A percentile compares a stretch with the other conserved stretches of the same genome.
These are phyloP conservation scores for Lasiodiplodia sp. DNA, from an alignment of 2,329 filamentous ascomycete genomes.

Conservation along the genomic window DNA sequence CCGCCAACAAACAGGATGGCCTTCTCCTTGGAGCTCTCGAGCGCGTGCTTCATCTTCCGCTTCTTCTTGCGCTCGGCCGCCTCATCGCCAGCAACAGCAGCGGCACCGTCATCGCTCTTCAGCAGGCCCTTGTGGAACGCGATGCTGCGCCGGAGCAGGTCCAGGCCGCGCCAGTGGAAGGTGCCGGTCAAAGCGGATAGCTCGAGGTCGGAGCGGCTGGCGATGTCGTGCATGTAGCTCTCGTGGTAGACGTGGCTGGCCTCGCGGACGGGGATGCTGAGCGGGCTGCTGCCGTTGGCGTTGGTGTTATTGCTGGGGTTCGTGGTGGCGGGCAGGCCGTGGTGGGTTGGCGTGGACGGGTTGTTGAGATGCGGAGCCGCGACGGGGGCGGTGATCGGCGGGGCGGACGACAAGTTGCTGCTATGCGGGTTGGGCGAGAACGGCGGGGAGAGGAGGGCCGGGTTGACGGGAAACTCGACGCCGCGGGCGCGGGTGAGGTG, in stretches of 20 bases:
- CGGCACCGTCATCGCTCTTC: not conserved
- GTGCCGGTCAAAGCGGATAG: not conserved
- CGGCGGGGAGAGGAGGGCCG: not conserved
- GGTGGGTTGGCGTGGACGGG: not conserved
- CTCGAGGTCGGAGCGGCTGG: not conserved
- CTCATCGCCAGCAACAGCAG: not conserved
- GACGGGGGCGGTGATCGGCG: no score
- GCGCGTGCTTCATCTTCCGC: not conserved
- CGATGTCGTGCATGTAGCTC: not conserved
- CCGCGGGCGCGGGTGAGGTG: not conserved
- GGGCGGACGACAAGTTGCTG: no score
- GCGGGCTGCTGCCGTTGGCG: not conserved
- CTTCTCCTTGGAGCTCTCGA: no score
- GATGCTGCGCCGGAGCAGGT: not conserved
- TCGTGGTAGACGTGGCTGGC: not conserved
- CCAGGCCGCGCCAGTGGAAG: not conserved
- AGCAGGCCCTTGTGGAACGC: not conserved
- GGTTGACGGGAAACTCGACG: not conserved
- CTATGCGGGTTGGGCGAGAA: no score
- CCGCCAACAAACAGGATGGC: not conserved
- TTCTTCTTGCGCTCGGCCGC: not conserved
- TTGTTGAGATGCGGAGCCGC: no score
- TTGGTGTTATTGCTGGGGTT: not conserved
- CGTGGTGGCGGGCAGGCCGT: no score
- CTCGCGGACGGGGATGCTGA: not conserved